phyloP scores from a whole-genome alignment of 306 rosid genomes.

The Luffa aegyptiaca region DNA sequence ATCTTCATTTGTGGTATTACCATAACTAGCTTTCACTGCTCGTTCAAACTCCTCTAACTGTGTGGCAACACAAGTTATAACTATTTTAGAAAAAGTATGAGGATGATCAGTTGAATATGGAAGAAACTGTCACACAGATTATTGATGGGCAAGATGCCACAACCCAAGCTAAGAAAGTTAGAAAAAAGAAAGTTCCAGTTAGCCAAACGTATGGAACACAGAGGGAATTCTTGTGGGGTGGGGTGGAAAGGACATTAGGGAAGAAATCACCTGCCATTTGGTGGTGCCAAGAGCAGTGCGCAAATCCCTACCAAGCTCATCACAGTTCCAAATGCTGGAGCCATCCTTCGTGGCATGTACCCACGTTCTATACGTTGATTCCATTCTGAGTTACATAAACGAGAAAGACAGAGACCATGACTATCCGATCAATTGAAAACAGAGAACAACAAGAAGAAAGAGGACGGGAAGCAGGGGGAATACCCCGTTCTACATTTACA shows the following conservation, averaged over 20 bases:
- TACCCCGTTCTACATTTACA: background rate
- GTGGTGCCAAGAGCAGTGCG: conserved; percentile 84
- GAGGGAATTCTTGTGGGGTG: background rate
- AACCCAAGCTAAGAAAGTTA: background rate
- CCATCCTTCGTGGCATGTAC: conserved; percentile 44
- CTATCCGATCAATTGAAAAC: background rate
- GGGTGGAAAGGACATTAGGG: background rate
- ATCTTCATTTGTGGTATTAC: conserved; percentile 39
- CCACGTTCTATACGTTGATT: conserved; percentile 79
- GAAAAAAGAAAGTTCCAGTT: too few relatives aligned
- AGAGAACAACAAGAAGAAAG: background rate
- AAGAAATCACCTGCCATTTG: conserved; percentile 79
- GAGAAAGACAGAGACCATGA: background rate
- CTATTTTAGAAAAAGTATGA: background rate
- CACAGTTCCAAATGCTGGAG: conserved; percentile 47
- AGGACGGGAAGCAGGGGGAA: background rate
- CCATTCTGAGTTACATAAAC: conserved; percentile 54
- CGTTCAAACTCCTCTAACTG: conserved; percentile 82
- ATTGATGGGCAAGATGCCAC: background rate
- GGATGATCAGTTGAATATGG: background rate
- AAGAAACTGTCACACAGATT: background rate
- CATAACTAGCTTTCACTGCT: conserved; percentile 63
- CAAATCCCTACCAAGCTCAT: conserved; percentile 69
- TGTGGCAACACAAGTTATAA: conserved; percentile 21
- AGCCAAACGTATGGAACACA: background rate